A percentile compares a stretch with the other conserved stretches of the same genome.
These are phyloP conservation scores for Macadamia integrifolia DNA, from an alignment of 164 flowering plant genomes.

Conservation along the genomic window DNA sequence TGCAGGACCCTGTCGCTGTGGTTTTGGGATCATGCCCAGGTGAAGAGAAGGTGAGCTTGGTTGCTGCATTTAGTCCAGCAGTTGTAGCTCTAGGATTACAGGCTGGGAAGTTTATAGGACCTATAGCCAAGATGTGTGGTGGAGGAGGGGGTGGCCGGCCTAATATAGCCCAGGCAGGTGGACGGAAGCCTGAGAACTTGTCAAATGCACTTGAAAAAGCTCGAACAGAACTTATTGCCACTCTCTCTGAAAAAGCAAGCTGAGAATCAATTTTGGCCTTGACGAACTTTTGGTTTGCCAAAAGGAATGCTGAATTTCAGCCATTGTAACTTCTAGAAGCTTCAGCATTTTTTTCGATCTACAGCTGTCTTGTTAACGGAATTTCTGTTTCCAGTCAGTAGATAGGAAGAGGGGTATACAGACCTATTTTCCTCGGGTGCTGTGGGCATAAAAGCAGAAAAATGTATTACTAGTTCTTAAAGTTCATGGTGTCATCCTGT, in stretches of 20 bases:
- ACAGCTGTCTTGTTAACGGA: no score
- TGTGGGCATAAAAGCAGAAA: no score
- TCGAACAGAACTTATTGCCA: slow-evolving; percentile 47
- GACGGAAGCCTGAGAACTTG: slow-evolving; percentile 85
- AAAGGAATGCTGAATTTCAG: no score
- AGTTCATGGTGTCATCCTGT: no score
- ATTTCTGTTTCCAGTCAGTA: no score
- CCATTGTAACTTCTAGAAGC: no score
- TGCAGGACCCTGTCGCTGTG: slow-evolving; percentile 82
- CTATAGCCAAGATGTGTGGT: slow-evolving; percentile 84
- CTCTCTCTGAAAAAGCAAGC: slow-evolving; percentile 44
- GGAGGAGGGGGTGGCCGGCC: slow-evolving; percentile 98
- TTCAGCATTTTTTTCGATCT: no score
- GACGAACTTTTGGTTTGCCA: no score
- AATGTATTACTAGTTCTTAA: no score
- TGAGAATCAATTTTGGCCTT: slow-evolving; percentile 17
- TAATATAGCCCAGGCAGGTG: slow-evolving; percentile 97
- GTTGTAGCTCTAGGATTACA: slow-evolving; percentile 70
- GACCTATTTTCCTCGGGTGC: no score
- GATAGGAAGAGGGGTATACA: no score
- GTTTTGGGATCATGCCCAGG: slow-evolving; percentile 83
- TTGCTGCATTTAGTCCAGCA: slow-evolving; percentile 77
- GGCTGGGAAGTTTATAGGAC: slow-evolving; percentile 87
- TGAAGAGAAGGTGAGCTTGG: slow-evolving; percentile 82
- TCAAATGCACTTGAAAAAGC: slow-evolving; percentile 68